Evolutionary conservation across 129 eudicot genomes (phyloP).

Genomic region (Solidago caesia): DNA sequence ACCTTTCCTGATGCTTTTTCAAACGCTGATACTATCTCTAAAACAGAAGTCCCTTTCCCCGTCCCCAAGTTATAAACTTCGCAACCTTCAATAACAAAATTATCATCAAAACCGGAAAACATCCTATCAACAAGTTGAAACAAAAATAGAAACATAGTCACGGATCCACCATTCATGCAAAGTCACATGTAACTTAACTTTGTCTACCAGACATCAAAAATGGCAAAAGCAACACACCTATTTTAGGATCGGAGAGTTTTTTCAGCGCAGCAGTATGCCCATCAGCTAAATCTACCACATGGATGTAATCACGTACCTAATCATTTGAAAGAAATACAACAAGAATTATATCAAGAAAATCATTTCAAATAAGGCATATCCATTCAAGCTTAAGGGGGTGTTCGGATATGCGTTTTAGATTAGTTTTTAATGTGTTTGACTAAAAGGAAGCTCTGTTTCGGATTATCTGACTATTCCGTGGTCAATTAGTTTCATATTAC

Average conservation of each 20-base stretch:
- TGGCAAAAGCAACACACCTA: slow-evolving; percentile 38
- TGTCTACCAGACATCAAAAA: background rate
- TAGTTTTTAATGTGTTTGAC: background rate
- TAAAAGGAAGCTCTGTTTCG: too few relatives aligned
- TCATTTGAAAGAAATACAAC: slow-evolving; percentile 10
- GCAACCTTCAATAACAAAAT: slow-evolving; percentile 47
- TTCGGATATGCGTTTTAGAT: background rate
- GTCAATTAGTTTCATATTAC: too few relatives aligned
- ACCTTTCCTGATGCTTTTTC: slow-evolving; percentile 96
- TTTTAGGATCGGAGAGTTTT: slow-evolving; percentile 64
- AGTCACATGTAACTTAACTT: slow-evolving; percentile 2
- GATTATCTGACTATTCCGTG: too few relatives aligned
- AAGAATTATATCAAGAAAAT: background rate
- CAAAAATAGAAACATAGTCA: background rate
- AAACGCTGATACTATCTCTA: slow-evolving; percentile 89
- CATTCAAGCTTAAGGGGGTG: background rate
- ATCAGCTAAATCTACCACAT: slow-evolving; percentile 94
- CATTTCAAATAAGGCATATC: background rate
- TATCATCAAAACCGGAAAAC: background rate
- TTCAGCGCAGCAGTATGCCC: slow-evolving; percentile 88
- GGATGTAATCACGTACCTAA: slow-evolving; percentile 94
- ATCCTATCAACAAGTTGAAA: background rate
- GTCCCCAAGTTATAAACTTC: slow-evolving; percentile 93
- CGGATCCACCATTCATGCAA: background rate
- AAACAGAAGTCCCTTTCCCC: slow-evolving; percentile 89